Conservation (phyloP, 495 filamentous ascomycete genomes). For the Podospora fimiseda region DNA sequence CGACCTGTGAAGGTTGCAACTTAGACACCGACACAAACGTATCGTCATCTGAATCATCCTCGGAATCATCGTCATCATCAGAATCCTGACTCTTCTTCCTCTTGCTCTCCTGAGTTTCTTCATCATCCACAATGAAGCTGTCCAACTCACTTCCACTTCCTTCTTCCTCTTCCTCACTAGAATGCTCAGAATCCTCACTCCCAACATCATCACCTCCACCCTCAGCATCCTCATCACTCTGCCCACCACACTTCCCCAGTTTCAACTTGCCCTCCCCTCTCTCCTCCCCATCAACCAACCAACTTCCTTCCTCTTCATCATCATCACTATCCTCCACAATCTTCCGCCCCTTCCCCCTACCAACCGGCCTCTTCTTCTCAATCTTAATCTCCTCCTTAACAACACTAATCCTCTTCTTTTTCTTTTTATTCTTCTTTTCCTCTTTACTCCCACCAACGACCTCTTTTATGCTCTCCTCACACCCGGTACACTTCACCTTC, state of each 20-base stretch:
- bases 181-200: conserved; percentile 51
- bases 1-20: conserved; percentile 22
- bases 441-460: conserved; percentile 31
- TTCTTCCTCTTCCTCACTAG: conserved; percentile 27
- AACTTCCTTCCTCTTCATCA: conserved; percentile 56
- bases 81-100: no score
- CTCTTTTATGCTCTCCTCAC: conserved; percentile 26
- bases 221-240: conserved; percentile 79
- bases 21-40: conserved; percentile 37
- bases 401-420: conserved; percentile 39
- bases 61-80: conserved; percentile 42
- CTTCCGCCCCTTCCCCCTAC: conserved; percentile 36
- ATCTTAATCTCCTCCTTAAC: conserved; percentile 42
- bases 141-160: conserved; percentile 39
- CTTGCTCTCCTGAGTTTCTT: conserved; percentile 17
- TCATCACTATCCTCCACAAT: conserved; percentile 60
- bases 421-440: conserved; percentile 36
- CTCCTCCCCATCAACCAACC: conserved; percentile 65
- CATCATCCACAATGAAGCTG: conserved; percentile 42
- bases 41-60: conserved; percentile 30
- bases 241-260: conserved; percentile 72
- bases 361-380: conserved; percentile 24
- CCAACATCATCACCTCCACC: conserved; percentile 73
- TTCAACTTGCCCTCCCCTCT: conserved; percentile 44
- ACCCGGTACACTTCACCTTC: conserved; percentile 38